Evolutionary conservation across 345 rosid species (phyloP).

Genomic region (Trapa bicornis): DNA sequence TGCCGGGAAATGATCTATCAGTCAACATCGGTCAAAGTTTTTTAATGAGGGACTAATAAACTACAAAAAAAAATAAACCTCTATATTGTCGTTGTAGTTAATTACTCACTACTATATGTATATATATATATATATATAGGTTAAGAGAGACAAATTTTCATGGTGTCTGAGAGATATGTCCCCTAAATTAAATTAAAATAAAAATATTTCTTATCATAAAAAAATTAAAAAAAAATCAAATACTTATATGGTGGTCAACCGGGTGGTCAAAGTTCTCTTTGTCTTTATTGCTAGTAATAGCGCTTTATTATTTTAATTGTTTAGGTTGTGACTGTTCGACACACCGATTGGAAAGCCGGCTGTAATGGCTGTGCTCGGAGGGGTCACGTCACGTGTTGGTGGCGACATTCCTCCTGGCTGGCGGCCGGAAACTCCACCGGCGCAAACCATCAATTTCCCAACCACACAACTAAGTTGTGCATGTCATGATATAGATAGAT

Average conservation of each 20-base stretch:
- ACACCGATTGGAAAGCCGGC: slow-evolving; percentile 47
- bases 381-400: slow-evolving; percentile 32
- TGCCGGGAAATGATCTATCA: neutral
- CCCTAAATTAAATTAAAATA: neutral
- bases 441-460: slow-evolving; percentile 3
- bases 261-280: slow-evolving; percentile 38
- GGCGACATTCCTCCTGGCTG: slow-evolving; percentile 38
- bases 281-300: neutral
- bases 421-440: slow-evolving; percentile 50
- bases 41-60: neutral
- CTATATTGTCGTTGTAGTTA: neutral
- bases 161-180: slow-evolving; percentile 1
- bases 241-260: slow-evolving; percentile 15
- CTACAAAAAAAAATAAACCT: neutral
- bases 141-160: slow-evolving; percentile 5
- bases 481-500: neutral
- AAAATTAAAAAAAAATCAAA: no score
- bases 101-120: neutral
- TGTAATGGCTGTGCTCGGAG: slow-evolving; percentile 14
- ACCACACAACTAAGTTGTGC: neutral
- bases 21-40: neutral
- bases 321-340: slow-evolving; percentile 19
- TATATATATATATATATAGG: neutral
- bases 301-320: slow-evolving; percentile 18
- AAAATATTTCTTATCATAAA: neutral